Base-by-base conservation (phyloP, 2,329 filamentous ascomycete species). In the Colletotrichum chlorophyti region DNA sequence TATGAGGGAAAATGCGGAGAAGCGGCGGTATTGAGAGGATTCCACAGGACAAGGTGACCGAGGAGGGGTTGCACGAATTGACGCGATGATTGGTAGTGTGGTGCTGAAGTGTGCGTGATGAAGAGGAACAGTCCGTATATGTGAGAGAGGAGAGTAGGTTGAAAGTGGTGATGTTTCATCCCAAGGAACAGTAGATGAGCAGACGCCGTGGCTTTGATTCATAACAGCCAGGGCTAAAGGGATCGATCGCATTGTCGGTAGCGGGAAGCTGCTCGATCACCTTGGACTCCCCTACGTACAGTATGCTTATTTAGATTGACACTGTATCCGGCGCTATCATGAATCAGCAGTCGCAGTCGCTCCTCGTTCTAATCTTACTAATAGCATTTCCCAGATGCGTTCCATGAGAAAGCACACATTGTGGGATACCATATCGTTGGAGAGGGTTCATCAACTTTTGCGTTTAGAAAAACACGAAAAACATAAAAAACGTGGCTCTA, bases 381-480 rank as follows among this genome's bases (percentile, higher is more conserved):
- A n/a, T n/a, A 32, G 34, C 43, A 6, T 26, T 24, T 6, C n/a
- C 26, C n/a, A 32, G 14, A 27, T 21, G 31, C 34, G 11, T n/a
- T n/a, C n/a, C 1, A 19, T 17, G 26, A 10, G 15, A 29, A 35
- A 17, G 26, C 7, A 38, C 21, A 35, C 27, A 2, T 10, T 15
- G 9, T 5, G 6, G 17, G 17, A 24, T 24, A n/a, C 35, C 35
- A 7, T 17, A 4, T 31, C 26, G 15, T n/a, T 58, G 29, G 37
- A 43, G 35, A 34, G 40, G 46, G 31, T 60, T 57, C 38, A 45
- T 55, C 52, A 42, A 57, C 51, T 60, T 60, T 58, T 60, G 50
- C 52, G 57, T 60, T n/a, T 40, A 57, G 31, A 55, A 59, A 43
- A 55, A n/a, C n/a, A n/a, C n/a, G n/a, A n/a, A n/a, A n/a, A n/a